These are phyloP conservation scores for Fusarium sororula DNA, from an alignment of 2,329 filamentous ascomycete species.

Conservation along the genomic window DNA sequence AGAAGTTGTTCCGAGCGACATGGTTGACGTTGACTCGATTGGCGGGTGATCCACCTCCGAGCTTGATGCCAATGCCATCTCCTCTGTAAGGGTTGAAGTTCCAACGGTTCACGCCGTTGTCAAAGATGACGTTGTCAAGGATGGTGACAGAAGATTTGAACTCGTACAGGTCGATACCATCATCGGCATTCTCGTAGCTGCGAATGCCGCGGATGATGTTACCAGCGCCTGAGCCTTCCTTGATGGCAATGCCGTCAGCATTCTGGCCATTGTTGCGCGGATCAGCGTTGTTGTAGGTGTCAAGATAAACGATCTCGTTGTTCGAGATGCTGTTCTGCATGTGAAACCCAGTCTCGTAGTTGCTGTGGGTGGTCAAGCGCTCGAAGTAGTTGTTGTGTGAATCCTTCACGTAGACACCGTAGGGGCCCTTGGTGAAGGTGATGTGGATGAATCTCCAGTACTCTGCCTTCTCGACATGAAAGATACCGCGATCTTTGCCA, in stretches of 20 bases:
- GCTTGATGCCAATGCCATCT: constrained; percentile 58
- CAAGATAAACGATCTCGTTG: constrained; percentile 51
- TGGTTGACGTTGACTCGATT: constrained; percentile 50
- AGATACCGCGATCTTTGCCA: constrained; percentile 53
- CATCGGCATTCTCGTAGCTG: constrained; percentile 59
- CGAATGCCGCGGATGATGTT: constrained; percentile 55
- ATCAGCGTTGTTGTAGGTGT: constrained; percentile 54
- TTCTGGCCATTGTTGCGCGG: constrained; percentile 60
- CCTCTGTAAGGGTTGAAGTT: constrained; percentile 52
- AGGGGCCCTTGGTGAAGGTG: constrained; percentile 47
- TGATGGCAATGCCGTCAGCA: constrained; percentile 58
- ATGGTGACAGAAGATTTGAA: constrained; percentile 53
- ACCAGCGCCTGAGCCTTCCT: constrained; percentile 55
- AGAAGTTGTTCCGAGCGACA: constrained; percentile 48
- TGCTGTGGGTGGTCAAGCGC: constrained; percentile 47
- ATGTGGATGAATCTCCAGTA: constrained; percentile 55
- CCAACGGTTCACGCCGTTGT: constrained; percentile 57
- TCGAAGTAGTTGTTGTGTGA: constrained; percentile 49
- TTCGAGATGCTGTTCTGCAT: constrained; percentile 44
- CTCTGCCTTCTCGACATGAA: constrained; percentile 54
- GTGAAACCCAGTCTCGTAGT: constrained; percentile 50
- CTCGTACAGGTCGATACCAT: constrained; percentile 46
- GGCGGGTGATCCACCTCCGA: constrained; percentile 45
- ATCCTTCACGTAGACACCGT: constrained; percentile 47
- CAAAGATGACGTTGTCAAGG: constrained; percentile 52